These are phyloP conservation scores for Penicillium lividum DNA, from an alignment of 495 filamentous ascomycete species.

Conservation along the genomic window DNA sequence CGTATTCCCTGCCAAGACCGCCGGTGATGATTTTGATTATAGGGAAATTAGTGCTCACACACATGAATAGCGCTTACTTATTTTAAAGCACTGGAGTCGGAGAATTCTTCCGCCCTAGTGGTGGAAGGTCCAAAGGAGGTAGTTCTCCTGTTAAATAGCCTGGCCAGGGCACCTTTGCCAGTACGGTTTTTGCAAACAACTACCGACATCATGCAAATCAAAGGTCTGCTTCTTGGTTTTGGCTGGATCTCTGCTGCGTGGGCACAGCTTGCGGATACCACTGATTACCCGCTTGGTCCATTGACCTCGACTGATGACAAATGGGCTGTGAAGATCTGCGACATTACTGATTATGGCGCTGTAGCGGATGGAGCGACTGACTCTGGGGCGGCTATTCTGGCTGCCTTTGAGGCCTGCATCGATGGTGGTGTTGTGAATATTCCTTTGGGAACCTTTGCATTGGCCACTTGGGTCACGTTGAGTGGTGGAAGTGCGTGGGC, in stretches of 20 bases:
- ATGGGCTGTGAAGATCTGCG: slow-evolving; percentile 24
- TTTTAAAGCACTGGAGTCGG: background rate
- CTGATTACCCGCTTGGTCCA: slow-evolving; percentile 31
- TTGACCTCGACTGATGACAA: slow-evolving; percentile 26
- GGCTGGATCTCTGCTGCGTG: slow-evolving; percentile 9
- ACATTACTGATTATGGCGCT: slow-evolving; percentile 25
- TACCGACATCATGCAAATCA: slow-evolving; percentile 11
- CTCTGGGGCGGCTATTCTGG: slow-evolving; percentile 37
- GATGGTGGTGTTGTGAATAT: slow-evolving; percentile 28
- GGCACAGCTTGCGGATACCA: slow-evolving; percentile 17
- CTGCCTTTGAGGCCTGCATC: slow-evolving; percentile 41
- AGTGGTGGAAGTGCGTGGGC: slow-evolving; percentile 36
- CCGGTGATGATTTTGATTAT: background rate
- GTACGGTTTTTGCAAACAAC: background rate
- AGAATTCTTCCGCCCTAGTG: background rate
- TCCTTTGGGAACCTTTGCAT: slow-evolving; percentile 25
- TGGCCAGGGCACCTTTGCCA: background rate
- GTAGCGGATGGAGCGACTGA: slow-evolving; percentile 41
- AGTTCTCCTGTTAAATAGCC: background rate
- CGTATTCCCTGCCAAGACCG: background rate
- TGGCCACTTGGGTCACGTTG: slow-evolving; percentile 30
- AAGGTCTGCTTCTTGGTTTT: slow-evolving; percentile 7
- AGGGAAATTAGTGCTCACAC: background rate
- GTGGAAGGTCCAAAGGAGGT: background rate
- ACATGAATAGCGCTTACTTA: background rate